Evolutionary conservation across 257 asterid genomes (phyloP).

Genomic region (Dorcoceras hygrometricum): DNA sequence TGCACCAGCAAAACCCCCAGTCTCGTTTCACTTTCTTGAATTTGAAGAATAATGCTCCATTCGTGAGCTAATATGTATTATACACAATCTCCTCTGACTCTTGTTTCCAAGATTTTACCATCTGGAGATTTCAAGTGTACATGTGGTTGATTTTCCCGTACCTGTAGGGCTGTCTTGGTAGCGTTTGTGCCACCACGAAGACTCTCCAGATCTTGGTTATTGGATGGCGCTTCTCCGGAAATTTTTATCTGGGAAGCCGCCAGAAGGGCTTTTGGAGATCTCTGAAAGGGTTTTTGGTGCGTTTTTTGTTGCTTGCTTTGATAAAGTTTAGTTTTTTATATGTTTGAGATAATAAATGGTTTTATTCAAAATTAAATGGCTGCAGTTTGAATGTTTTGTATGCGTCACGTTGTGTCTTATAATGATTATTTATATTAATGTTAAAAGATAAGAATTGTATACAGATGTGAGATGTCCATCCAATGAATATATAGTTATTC

Average conservation of each 20-base stretch:
- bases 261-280: conserved; percentile 58
- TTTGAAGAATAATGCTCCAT: conserved; percentile 22
- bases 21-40: conserved; percentile 36
- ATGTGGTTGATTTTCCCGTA: conserved; percentile 26
- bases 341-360: conserved; percentile 4
- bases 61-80: not conserved
- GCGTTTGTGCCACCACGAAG: conserved; percentile 17
- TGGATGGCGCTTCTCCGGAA: conserved; percentile 49
- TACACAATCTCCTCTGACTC: not conserved
- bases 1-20: conserved; percentile 41
- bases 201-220: conserved; percentile 27
- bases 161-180: conserved; percentile 27
- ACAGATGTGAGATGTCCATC: no score
- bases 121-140: conserved; percentile 18
- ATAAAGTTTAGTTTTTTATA: conserved; percentile 4
- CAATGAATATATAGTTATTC: no score
- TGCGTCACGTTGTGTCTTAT: not conserved
- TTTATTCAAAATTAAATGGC: conserved; percentile 17
- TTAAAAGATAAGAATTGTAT: no score
- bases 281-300: conserved; percentile 52
- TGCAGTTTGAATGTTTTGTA: conserved; percentile 11
- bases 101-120: conserved; percentile 26
- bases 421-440: not conserved
- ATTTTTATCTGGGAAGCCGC: conserved; percentile 51
- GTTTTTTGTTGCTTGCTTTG: conserved; percentile 20